These are phyloP conservation scores for Aspergillus sp. DNA, from an alignment of 2,329 filamentous ascomycete species.

Conservation along the genomic window DNA sequence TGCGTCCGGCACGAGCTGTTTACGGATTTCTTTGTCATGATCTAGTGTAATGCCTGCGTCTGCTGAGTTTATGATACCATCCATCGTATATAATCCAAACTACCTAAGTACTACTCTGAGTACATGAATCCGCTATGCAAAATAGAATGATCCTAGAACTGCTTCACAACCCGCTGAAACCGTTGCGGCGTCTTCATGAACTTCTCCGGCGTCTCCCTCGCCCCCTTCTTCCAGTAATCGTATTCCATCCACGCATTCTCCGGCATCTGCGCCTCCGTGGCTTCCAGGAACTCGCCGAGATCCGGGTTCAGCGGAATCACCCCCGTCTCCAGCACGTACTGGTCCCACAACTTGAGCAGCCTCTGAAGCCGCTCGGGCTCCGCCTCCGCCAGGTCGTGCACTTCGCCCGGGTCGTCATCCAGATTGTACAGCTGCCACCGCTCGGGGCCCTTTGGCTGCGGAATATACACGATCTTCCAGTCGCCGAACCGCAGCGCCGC, in stretches of 20 bases:
- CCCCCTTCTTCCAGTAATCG: constrained; percentile 52
- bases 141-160: constrained; percentile 14
- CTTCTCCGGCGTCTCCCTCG: constrained; percentile 39
- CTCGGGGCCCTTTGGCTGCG: constrained; percentile 46
- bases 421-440: constrained; percentile 52
- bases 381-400: constrained; percentile 35
- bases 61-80: too few relatives aligned
- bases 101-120: too few relatives aligned
- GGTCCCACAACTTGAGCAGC: constrained; percentile 47
- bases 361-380: constrained; percentile 38
- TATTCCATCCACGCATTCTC: constrained; percentile 59
- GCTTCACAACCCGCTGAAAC: constrained; percentile 27
- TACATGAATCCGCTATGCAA: neutral
- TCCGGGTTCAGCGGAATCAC: constrained; percentile 52
- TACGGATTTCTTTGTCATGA: constrained; percentile 25
- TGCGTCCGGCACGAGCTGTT: constrained; percentile 26
- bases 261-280: constrained; percentile 55
- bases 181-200: constrained; percentile 31
- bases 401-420: constrained; percentile 43
- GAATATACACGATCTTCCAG: constrained; percentile 52
- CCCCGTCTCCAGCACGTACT: constrained; percentile 50
- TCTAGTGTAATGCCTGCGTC: too few relatives aligned
- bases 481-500: constrained; percentile 47
- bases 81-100: neutral
- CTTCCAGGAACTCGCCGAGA: constrained; percentile 49